A percentile compares a stretch with the other conserved stretches of the same genome.
Evolutionary conservation across 768 basidiomycete genomes (phyloP).

Genomic region (Candolleomyces eurysporus): DNA sequence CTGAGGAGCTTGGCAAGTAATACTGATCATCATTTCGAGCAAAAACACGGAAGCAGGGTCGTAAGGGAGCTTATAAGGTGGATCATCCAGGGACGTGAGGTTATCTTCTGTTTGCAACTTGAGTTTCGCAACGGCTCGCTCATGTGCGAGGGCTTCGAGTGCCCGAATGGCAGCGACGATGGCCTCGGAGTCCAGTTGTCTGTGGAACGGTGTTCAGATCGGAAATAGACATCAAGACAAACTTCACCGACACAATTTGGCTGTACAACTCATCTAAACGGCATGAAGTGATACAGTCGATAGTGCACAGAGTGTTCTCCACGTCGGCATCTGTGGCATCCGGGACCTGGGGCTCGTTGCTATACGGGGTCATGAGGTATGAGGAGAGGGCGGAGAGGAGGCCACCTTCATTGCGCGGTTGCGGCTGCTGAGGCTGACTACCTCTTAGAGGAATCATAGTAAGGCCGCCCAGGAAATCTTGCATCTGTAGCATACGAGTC

Average conservation of each 20-base stretch:
- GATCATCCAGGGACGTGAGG: constrained; percentile 39
- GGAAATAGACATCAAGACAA: neutral
- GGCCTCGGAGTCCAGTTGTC: constrained; percentile 76
- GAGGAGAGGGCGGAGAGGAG: constrained; percentile 91
- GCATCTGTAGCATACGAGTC: constrained; percentile 90
- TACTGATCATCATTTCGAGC: constrained; percentile 91
- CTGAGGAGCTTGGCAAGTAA: constrained; percentile 72
- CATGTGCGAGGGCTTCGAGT: constrained; percentile 87
- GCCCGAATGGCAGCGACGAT: constrained; percentile 83
- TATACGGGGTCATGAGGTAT: constrained; percentile 95
- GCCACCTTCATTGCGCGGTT: constrained; percentile 80
- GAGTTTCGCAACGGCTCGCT: constrained; percentile 77
- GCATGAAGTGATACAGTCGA: constrained; percentile 94
- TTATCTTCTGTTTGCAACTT: constrained; percentile 68
- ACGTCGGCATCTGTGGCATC: constrained; percentile 90
- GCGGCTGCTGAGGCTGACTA: constrained; percentile 58
- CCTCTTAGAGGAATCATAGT: constrained; percentile 90
- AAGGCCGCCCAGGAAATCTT: constrained; percentile 95
- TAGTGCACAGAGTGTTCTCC: constrained; percentile 91
- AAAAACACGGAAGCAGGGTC: constrained; percentile 96
- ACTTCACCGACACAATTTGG: constrained; percentile 76
- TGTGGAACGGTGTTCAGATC: constrained; percentile 25
- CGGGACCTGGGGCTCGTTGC: constrained; percentile 74
- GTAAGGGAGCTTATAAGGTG: constrained; percentile 68
- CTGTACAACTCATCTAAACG: constrained; percentile 91